Base-by-base conservation (phyloP, 2,329 filamentous ascomycete genomes). In the Colletotrichum orbiculare region DNA sequence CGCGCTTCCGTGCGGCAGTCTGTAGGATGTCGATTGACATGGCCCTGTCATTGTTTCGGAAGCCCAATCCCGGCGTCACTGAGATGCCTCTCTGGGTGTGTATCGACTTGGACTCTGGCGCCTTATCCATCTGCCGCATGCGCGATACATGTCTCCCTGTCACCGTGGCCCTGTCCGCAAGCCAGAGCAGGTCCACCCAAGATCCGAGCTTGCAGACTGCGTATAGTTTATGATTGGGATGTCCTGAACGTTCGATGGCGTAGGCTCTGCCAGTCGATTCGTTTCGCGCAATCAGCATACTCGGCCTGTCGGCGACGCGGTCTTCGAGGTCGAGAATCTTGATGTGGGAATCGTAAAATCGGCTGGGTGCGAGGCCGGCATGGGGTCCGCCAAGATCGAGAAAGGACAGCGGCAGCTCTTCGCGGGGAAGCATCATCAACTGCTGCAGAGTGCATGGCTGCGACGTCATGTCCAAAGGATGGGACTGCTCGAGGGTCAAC, bases 161-260 rank as follows among this genome's bases (percentile, higher is more conserved):
- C 2, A 79, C 82, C 0, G 84, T 86, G 43, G 87, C 85, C 43
- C 81, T 75, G 10, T 75, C 73, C 33, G 77, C 77, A 35, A 94
- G 78, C 7, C 81, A 77, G 41, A 84, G 81, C 55, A 90, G 73
- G 66, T 89, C 85, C 25, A 91, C 82, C 89, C 90, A 92, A 17
- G 80, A 76, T 2, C 87, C 89, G 47, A 96, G 79, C 70, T 86
- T 89, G 75, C 89, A 94, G 34, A 93, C 74, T 10, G 87, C 85
- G 73, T 92, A 94, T 4, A 90, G 79, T 1, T 84, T 84, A n/a
- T 46, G 34, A 12, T 42, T 46, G 6, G 34, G 34, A 50, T 79
- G 76, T 13, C 82, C 79, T 41, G 91, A 87, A 33, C 87, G 83
- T 77, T 94, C 91, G n/a, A 92, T 78, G 11, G 84, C 89, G 73